A percentile compares a stretch with the other conserved stretches of the same genome.
phyloP scores from a whole-genome alignment of 2,329 filamentous ascomycete species.

The Phaeosphaeria sp. region DNA sequence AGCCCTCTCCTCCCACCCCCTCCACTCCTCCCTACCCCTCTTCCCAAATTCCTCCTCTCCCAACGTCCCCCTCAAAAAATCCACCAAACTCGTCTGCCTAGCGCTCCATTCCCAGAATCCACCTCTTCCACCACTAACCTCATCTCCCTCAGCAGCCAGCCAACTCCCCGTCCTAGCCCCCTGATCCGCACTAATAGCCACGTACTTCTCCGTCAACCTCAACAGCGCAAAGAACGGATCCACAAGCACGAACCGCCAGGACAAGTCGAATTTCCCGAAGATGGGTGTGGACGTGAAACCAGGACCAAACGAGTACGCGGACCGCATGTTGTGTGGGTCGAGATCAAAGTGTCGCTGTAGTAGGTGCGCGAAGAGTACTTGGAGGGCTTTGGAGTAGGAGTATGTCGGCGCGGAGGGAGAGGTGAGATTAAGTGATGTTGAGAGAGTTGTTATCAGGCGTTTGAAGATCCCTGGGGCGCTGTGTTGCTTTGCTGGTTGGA shows the following conservation, averaged over 20 bases:
- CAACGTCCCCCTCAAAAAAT: conserved; percentile 8
- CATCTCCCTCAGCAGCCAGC: conserved; percentile 12
- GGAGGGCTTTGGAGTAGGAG: conserved; percentile 16
- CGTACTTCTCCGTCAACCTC: conserved; percentile 10
- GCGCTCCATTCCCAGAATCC: conserved; percentile 19
- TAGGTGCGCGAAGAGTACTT: conserved; percentile 16
- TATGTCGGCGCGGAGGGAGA: conserved; percentile 7
- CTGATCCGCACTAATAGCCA: conserved; percentile 16
- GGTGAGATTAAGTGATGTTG: background rate
- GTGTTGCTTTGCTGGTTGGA: background rate
- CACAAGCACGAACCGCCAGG: conserved; percentile 14
- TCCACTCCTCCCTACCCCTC: conserved; percentile 8
- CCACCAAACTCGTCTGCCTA: conserved; percentile 13
- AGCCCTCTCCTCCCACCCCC: conserved; percentile 16
- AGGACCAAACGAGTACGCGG: conserved; percentile 14
- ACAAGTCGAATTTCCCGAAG: conserved; percentile 14
- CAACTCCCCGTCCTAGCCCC: conserved; percentile 21
- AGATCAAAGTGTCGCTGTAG: conserved; percentile 15
- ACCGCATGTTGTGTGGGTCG: background rate
- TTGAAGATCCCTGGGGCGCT: background rate
- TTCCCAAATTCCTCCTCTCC: conserved; percentile 4
- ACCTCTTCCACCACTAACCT: conserved; percentile 9
- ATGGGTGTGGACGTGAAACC: conserved; percentile 19
- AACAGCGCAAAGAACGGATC: conserved; percentile 18
- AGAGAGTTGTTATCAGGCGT: background rate